These are phyloP conservation scores for Cornus suecica DNA, from an alignment of 148 eudicot genomes.

Conservation along the genomic window DNA sequence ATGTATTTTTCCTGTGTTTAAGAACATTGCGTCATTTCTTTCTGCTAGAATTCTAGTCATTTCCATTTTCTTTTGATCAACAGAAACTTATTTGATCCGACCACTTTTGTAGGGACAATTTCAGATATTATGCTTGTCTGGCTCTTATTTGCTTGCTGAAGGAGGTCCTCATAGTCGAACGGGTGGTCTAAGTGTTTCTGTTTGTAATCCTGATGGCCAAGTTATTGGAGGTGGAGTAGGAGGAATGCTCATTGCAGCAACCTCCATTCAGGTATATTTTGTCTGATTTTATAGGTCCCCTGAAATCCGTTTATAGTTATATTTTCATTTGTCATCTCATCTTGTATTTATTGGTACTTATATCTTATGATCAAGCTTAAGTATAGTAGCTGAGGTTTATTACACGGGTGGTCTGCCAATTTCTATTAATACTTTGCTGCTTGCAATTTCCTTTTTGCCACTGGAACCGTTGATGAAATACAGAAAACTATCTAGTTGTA, in stretches of 20 bases:
- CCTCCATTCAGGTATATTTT: conserved; percentile 33
- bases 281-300: conserved; percentile 21
- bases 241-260: conserved; percentile 70
- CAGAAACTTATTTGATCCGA: background rate
- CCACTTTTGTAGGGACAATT: conserved; percentile 63
- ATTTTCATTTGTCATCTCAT: background rate
- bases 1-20: background rate
- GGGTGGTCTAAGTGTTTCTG: conserved; percentile 81
- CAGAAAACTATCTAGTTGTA: too few species aligned
- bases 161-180: conserved; percentile 53
- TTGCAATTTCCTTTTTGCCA: conserved; percentile 29
- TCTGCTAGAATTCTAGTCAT: background rate
- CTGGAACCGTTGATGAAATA: conserved; percentile 46
- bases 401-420: background rate
- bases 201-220: conserved; percentile 80
- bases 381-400: background rate
- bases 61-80: background rate
- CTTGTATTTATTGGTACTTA: too few species aligned
- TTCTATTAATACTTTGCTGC: background rate
- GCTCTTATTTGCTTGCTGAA: conserved; percentile 77
- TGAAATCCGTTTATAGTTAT: conserved; percentile 38
- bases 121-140: conserved; percentile 85
- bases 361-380: background rate
- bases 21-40: background rate
- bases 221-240: conserved; percentile 86